Evolutionary conservation across 2,329 filamentous ascomycete species (phyloP), one percentile per base, ranked within the genome.

Genomic region (Thelonectria olida): DNA sequence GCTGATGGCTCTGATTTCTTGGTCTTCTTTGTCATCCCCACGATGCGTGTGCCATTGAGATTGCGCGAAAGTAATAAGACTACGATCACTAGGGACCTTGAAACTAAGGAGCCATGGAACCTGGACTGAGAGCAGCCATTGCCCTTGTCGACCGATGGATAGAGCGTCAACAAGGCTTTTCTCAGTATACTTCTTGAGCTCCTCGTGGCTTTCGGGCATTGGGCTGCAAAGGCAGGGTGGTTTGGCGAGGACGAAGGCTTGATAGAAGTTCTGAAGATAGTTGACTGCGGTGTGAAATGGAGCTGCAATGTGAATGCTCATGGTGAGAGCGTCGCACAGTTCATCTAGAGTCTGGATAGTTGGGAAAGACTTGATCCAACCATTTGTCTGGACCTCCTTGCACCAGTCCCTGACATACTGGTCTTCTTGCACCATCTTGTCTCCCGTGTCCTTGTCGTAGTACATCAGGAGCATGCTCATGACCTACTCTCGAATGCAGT

Each of bases 251-350:
- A 84, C 81, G 63, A 84, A 84, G 17, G 75, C 70, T 61, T 81
- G 77, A 72, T 84, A 84, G 70, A 81, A 84, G 62, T 80, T 78
- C 62, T 84, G 82, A 0, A 84, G 74, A 65, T 85, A 85, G 70
- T 85, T 84, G 63, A 84, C 77, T 5, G 82, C 78, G 4, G 76
- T 83, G 69, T 85, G 82, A 62, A 81, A 80, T 0, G 83, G 81
- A 2, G 80, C 75, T 7, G 82, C 82, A 48, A 83, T 80, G 70
- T 84, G 82, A 59, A 84, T 84, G 71, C 80, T 82, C 82, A 85
- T 84, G 20, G 80, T 83, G 23, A 83, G 69, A 4, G 78, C 80
- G 64, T 84, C 79, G 38, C 76, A 70, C 0, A 85, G 74, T 17
- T 76, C 68, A 10, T 79, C 75, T 12, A 82, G 49, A 0, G 80